Percentiles rank a stretch among this genome's conserved stretches.
Evolutionary conservation across 2,329 filamentous ascomycete genomes (phyloP).

Genomic region (Cladosporium sp.): DNA sequence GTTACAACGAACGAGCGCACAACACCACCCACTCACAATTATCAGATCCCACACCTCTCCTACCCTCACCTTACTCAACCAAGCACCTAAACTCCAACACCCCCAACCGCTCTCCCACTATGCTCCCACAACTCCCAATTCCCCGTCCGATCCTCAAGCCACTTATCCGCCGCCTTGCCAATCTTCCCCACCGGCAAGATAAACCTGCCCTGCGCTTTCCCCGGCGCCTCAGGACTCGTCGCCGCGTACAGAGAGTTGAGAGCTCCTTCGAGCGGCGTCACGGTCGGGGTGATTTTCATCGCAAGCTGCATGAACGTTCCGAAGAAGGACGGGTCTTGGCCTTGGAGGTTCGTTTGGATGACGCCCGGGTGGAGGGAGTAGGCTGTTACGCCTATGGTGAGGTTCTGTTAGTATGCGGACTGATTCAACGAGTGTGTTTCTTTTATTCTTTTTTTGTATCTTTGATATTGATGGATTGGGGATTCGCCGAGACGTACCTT

Average conservation of each 20-base stretch:
- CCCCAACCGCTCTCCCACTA: not conserved
- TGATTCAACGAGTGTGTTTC: no score
- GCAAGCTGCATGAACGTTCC: not conserved
- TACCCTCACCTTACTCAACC: not conserved
- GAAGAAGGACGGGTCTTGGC: not conserved
- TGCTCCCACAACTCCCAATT: not conserved
- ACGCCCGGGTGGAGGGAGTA: slow-evolving; percentile 14
- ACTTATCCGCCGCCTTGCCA: not conserved
- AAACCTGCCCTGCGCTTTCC: not conserved
- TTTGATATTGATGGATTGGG: no score
- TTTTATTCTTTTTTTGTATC: no score
- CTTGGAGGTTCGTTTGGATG: slow-evolving; percentile 2
- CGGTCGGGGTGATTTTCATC: not conserved
- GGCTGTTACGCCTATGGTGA: not conserved
- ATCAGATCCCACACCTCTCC: no score
- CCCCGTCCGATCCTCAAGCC: not conserved
- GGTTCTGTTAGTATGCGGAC: not conserved
- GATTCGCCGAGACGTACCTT: not conserved
- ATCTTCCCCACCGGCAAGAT: not conserved
- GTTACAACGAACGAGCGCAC: no score
- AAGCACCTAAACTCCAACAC: not conserved
- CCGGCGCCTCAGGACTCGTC: slow-evolving; percentile 11
- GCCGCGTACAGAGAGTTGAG: slow-evolving; percentile 7
- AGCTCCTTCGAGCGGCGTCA: not conserved
- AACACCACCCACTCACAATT: not conserved